These are phyloP conservation scores for Lentinula detonsa DNA, from an alignment of 768 basidiomycete genomes.

Conservation along the genomic window DNA sequence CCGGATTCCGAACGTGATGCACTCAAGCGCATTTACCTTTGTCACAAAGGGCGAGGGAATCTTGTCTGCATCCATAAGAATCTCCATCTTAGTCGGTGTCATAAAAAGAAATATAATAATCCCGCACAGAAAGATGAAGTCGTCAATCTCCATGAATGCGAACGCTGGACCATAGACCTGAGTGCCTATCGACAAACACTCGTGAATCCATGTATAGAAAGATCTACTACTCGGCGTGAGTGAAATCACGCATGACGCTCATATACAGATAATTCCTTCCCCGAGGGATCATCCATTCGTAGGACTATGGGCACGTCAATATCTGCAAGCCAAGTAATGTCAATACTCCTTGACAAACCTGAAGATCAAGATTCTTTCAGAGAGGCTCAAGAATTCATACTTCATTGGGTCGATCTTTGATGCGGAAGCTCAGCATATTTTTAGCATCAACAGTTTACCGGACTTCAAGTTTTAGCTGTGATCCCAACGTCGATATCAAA, in stretches of 20 bases:
- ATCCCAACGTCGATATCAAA: slow-evolving; percentile 29
- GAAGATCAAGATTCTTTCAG: not conserved
- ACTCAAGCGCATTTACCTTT: slow-evolving; percentile 40
- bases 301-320: not conserved
- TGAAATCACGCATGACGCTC: too few relatives aligned
- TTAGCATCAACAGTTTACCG: slow-evolving; percentile 35
- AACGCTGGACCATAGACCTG: slow-evolving; percentile 39
- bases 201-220: not conserved
- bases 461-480: slow-evolving; percentile 32
- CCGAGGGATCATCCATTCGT: not conserved
- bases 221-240: too few relatives aligned
- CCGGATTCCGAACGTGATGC: slow-evolving; percentile 23
- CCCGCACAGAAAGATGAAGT: slow-evolving; percentile 11
- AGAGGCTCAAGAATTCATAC: not conserved
- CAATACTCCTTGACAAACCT: not conserved
- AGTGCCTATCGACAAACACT: slow-evolving; percentile 30
- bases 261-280: not conserved
- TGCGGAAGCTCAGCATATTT: slow-evolving; percentile 35
- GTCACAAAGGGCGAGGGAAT: slow-evolving; percentile 57
- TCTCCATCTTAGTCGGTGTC: too few relatives aligned
- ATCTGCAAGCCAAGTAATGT: not conserved
- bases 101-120: slow-evolving; percentile 20
- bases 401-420: slow-evolving; percentile 22
- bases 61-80: slow-evolving; percentile 29
- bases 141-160: slow-evolving; percentile 41